Evolutionary conservation across 2,329 filamentous ascomycete species (phyloP), one percentile per base, ranked within the genome.

Genomic region (Penicillium brasilianum): DNA sequence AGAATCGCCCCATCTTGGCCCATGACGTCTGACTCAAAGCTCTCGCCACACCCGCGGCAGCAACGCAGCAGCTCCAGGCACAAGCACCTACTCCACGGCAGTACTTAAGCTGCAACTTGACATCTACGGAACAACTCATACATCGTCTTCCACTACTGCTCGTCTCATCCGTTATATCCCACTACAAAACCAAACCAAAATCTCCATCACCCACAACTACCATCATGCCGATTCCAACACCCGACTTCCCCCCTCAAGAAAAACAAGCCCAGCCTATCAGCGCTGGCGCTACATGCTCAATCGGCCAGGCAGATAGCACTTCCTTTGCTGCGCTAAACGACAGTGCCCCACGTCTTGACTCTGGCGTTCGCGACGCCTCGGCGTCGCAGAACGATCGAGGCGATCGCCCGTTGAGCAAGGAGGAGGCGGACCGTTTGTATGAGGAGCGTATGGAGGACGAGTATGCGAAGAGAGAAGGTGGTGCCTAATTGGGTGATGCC

Each of bases 361-460:
- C 65, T 13, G 51, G 56, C 14, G 61, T 63, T 30, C 64, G 68
- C 11, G 67, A 57, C 28, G 62, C 67, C 13, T 60, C 66, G 5
- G 37, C 54, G 5, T 49, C 61, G 30, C 65, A 63, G 49, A 63
- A 63, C 32, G 51, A 61, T 14, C 65, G 67, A 9, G 61, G 66
- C 20, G 67, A 70, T 22, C 66, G 63, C 22, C 59, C 67, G n/a
- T 57, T 76, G 71, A 80, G 73, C 57, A 75, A 75, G 64, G 77
- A 77, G 51, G 78, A 81, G 59, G 78, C 76, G 1, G 79, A 81
- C 61, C 72, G 74, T 13, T 61, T 78, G 43, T 82, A 81, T 61
- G 74, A 80, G 62, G 79, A 81, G 67, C 74, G 77, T 14, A 81
- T 82, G 69, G 80, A 80, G 70, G 79, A 80, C 50, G 80, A 82